These are phyloP conservation scores for Scolecobasidium constrictum DNA, from an alignment of 2,329 filamentous ascomycete species.

Conservation along the genomic window DNA sequence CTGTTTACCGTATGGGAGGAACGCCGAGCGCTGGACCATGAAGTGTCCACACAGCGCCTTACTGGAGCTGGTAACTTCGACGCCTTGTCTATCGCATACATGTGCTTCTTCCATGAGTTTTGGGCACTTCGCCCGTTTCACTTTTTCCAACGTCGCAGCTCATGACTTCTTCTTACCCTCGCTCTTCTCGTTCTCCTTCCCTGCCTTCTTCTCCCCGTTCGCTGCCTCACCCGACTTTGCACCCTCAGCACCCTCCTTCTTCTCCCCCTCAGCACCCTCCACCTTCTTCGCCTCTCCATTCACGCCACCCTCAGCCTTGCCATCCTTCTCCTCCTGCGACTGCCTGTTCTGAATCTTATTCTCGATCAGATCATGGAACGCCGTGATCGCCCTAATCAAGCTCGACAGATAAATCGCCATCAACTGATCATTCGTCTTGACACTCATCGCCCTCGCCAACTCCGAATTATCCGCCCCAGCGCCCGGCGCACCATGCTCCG, in stretches of 20 bases:
- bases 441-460: constrained; percentile 89
- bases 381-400: constrained; percentile 93
- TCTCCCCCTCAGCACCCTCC: constrained; percentile 53
- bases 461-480: constrained; percentile 58
- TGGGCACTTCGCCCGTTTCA: too few relatives aligned
- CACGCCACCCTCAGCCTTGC: constrained; percentile 53
- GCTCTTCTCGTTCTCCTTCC: constrained; percentile 46
- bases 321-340: constrained; percentile 90
- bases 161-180: constrained; percentile 15
- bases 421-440: constrained; percentile 98
- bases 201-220: constrained; percentile 35
- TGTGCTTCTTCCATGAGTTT: too few relatives aligned
- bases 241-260: constrained; percentile 37
- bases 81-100: too few relatives aligned
- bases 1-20: too few relatives aligned
- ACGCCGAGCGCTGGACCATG: too few relatives aligned
- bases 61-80: too few relatives aligned
- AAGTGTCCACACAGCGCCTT: too few relatives aligned
- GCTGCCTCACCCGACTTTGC: constrained; percentile 32
- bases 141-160: too few relatives aligned
- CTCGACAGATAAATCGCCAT: constrained; percentile 98
- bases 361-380: constrained; percentile 98
- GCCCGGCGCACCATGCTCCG: background rate
- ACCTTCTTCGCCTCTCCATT: constrained; percentile 44
- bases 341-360: constrained; percentile 99